Base-by-base conservation (phyloP, 1,284 basidiomycete genomes). In the Marasmius tenuissimus region DNA sequence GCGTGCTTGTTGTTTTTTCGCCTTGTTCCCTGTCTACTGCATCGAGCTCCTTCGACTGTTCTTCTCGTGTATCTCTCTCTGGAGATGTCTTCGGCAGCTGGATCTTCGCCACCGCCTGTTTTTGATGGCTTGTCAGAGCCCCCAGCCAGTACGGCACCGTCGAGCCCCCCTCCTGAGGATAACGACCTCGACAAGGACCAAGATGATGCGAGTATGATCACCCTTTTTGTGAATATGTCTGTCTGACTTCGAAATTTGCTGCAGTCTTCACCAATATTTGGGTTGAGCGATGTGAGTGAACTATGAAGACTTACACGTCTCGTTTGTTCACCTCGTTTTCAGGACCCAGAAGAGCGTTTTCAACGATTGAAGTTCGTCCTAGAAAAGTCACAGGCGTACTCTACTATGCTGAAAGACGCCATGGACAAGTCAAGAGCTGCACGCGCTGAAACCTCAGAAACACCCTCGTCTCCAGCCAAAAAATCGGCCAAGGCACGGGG, bases 301-400 rank as follows among this genome's bases (percentile, higher is more conserved):
- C 16, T 11, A 38, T 20, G 4, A 33, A n/a, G 10, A 12, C n/a
- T 40, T 9, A 38, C 10, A 12, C 39, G 18, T 22, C 12, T 27
- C 33, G 51, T 11, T 33, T 22, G 8, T 20, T 49, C 12, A 55
- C 37, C 7, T 16, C 37, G 18, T 40, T 33, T 47, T 5, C 38
- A 86, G 81, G 81, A 84, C 63, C 78, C 78, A 59, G 76, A 76
- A 35, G 75, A 76, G 49, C 81, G 85, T 53, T 80, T 81, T 48
- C 67, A 72, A 9, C 78, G 82, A 16, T 82, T 92, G 27, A 77
- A 85, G 57, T 81, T 75, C 34, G 81, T 92, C 18, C 79, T 92
- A 27, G 78, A 88, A 60, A 86, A 85, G 65, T 89, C 88, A 0
- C 81, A 82, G 1, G 75, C 84, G 11, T 91, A 86, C 66, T 84